Conservation (phyloP, 257 asterid species). For the Solanum acaule region DNA sequence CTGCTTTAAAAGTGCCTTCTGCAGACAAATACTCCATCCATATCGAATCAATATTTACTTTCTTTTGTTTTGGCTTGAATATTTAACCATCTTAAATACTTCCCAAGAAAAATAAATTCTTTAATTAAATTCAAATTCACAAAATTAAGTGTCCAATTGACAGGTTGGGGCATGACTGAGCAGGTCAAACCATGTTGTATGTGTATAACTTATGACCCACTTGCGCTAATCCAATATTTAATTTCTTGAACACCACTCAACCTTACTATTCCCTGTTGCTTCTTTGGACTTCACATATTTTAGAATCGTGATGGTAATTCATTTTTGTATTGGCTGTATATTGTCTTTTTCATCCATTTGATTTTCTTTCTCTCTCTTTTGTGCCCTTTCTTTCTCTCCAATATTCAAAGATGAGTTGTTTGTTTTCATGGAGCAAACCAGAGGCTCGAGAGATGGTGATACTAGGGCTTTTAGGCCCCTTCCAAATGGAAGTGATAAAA, state of each 20-base stretch:
- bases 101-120: background rate
- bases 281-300: background rate
- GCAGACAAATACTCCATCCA: background rate
- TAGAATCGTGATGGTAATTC: background rate
- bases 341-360: background rate
- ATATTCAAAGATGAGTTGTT: background rate
- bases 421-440: background rate
- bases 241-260: background rate
- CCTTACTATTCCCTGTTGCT: background rate
- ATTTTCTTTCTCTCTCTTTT: background rate
- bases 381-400: background rate
- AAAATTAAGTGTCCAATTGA: background rate
- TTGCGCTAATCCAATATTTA: background rate
- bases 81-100: background rate
- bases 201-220: background rate
- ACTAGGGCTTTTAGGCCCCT: background rate
- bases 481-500: background rate
- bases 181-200: background rate
- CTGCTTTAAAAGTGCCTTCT: background rate
- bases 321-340: background rate
- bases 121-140: background rate
- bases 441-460: background rate
- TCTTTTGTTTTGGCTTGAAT: background rate
- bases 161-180: background rate
- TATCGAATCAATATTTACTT: background rate